phyloP scores from a whole-genome alignment of 768 basidiomycete species.

The Mrakia hoshinonis region DNA sequence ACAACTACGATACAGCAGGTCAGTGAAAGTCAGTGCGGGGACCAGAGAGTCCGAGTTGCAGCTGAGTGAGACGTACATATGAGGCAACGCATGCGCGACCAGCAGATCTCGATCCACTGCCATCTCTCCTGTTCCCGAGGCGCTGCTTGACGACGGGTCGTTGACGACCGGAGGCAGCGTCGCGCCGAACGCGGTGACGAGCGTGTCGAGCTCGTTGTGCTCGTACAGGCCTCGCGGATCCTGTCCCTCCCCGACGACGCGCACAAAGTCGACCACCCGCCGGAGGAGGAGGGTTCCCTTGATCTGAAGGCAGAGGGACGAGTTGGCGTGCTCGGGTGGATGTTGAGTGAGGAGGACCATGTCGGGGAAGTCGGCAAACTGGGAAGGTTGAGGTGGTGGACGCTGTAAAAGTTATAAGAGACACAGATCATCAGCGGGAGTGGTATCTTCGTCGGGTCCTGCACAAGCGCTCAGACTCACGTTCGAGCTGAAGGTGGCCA shows the following conservation, averaged over 20 bases:
- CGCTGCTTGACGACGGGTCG: neutral
- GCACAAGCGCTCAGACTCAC: neutral
- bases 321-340: constrained; percentile 1
- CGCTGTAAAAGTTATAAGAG: neutral
- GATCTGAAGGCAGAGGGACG: neutral
- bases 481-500: neutral
- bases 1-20: neutral
- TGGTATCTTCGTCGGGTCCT: neutral
- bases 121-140: neutral
- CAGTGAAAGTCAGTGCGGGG: neutral
- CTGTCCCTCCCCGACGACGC: neutral
- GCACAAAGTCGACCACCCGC: neutral
- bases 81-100: neutral
- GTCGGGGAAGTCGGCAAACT: neutral
- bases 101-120: neutral
- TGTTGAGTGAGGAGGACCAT: neutral
- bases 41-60: neutral
- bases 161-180: neutral
- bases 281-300: constrained; percentile 1
- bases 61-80: neutral
- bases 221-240: neutral
- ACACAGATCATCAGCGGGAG: neutral
- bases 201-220: neutral
- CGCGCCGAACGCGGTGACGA: neutral
- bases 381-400: neutral